These are phyloP conservation scores for Tulasnella calospora DNA, from an alignment of 768 basidiomycete genomes.

Conservation along the genomic window DNA sequence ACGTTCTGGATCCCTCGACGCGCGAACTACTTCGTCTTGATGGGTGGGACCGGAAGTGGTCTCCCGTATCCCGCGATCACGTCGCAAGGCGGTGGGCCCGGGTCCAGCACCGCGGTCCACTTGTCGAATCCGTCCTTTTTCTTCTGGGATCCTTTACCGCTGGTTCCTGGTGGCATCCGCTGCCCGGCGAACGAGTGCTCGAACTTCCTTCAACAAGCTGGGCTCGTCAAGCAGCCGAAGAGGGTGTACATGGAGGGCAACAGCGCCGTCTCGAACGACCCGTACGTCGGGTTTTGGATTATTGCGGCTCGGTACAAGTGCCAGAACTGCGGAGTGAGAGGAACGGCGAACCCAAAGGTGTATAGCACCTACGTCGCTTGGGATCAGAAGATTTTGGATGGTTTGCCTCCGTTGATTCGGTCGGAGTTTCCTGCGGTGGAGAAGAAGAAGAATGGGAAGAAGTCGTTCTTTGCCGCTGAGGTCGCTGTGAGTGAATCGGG, in stretches of 20 bases:
- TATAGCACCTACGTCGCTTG: background rate
- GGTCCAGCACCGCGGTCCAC: background rate
- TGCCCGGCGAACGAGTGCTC: background rate
- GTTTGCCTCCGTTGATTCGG: background rate
- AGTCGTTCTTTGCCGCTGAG: background rate
- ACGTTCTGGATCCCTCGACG: slow-evolving; percentile 24
- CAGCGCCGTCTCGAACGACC: background rate
- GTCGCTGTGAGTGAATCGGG: background rate
- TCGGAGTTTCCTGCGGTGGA: slow-evolving; percentile 21
- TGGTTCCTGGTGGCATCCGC: slow-evolving; percentile 16
- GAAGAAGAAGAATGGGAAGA: background rate
- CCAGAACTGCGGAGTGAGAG: background rate
- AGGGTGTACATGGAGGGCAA: slow-evolving; percentile 4
- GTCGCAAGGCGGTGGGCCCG: background rate
- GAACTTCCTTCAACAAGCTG: background rate
- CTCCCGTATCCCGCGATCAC: background rate
- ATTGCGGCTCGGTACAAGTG: slow-evolving; percentile 11
- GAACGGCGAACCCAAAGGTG: background rate
- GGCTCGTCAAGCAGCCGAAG: background rate
- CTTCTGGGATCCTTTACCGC: slow-evolving; percentile 23
- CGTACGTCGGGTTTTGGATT: slow-evolving; percentile 13
- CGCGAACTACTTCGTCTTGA: slow-evolving; percentile 20
- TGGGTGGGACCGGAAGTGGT: background rate
- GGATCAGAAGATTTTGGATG: slow-evolving; percentile 10
- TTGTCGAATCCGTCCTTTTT: slow-evolving; percentile 21